Percentiles rank a stretch among this genome's conserved stretches.
Conservation (phyloP, 2,329 filamentous ascomycete genomes). For the Rhytidhysteron rufulum region DNA sequence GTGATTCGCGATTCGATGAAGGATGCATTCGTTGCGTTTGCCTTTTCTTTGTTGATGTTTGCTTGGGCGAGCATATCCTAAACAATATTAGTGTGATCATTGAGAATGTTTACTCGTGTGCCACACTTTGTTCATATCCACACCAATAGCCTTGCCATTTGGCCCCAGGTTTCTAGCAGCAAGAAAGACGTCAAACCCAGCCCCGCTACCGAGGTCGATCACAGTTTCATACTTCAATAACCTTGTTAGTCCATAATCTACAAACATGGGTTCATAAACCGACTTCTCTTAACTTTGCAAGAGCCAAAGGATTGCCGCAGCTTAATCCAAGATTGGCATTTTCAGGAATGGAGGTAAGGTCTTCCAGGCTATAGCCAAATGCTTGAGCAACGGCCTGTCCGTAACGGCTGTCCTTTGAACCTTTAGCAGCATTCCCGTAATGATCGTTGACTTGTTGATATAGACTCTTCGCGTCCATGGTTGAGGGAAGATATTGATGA, state of each 20-base stretch:
- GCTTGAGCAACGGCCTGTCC: slow-evolving; percentile 6
- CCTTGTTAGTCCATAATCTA: no score
- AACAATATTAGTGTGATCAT: no score
- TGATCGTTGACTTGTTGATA: slow-evolving; percentile 9
- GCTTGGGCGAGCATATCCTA: slow-evolving; percentile 56
- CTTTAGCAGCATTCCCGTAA: slow-evolving; percentile 8
- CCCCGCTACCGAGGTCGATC: slow-evolving; percentile 56
- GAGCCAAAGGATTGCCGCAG: slow-evolving; percentile 52
- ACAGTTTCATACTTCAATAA: slow-evolving; percentile 50
- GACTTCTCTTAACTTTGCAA: slow-evolving; percentile 44
- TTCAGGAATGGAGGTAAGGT: slow-evolving; percentile 44
- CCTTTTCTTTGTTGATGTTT: slow-evolving; percentile 40
- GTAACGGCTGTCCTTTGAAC: slow-evolving; percentile 3
- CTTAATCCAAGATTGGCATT: slow-evolving; percentile 52
- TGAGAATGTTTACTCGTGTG: neutral
- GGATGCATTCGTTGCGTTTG: slow-evolving; percentile 41
- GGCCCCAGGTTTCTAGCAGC: slow-evolving; percentile 49
- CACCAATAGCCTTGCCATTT: slow-evolving; percentile 50
- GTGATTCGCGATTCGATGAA: slow-evolving; percentile 55
- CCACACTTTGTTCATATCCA: slow-evolving; percentile 59
- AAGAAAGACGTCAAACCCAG: slow-evolving; percentile 56
- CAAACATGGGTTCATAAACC: no score
- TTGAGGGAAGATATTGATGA: neutral
- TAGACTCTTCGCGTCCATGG: slow-evolving; percentile 7
- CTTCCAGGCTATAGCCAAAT: slow-evolving; percentile 33